Percentiles rank a stretch among this genome's conserved stretches.
phyloP scores from a whole-genome alignment of 2,329 filamentous ascomycete species.

The Xylaria sp. region DNA sequence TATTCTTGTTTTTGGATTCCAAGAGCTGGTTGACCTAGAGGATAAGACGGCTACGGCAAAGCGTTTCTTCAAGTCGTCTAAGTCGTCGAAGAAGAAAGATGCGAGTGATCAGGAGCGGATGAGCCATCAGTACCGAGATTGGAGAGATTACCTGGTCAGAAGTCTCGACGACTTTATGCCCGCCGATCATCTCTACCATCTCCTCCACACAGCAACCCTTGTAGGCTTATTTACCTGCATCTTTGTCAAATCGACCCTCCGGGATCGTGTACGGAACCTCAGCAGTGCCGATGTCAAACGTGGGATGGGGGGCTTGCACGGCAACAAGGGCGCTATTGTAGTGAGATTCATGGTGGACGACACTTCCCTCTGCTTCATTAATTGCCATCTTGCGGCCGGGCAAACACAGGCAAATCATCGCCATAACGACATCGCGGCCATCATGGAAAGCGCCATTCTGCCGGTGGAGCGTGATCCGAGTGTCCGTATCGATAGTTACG shows the following conservation, averaged over 20 bases:
- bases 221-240: constrained; percentile 96
- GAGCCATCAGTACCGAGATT: constrained; percentile 96
- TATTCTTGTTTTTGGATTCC: constrained; percentile 93
- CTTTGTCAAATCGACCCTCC: constrained; percentile 83
- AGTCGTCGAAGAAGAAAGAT: constrained; percentile 77
- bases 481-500: constrained; percentile 74
- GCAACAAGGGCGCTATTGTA: constrained; percentile 93
- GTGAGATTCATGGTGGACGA: constrained; percentile 94
- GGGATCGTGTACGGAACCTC: constrained; percentile 75
- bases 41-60: constrained; percentile 98
- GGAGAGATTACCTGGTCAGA: constrained; percentile 86
- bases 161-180: constrained; percentile 84
- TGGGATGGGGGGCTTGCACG: constrained; percentile 92
- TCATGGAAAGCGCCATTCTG: constrained; percentile 79
- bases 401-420: constrained; percentile 88
- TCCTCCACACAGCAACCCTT: constrained; percentile 85
- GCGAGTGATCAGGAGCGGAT: constrained; percentile 82
- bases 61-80: constrained; percentile 71
- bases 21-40: constrained; percentile 96
- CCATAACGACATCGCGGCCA: constrained; percentile 89
- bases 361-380: constrained; percentile 92
- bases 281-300: constrained; percentile 86
- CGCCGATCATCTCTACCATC: constrained; percentile 73
- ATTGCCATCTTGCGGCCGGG: constrained; percentile 94
- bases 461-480: constrained; percentile 69